These are phyloP conservation scores for Solanum chilense DNA, from an alignment of 257 asterid species.

Conservation along the genomic window DNA sequence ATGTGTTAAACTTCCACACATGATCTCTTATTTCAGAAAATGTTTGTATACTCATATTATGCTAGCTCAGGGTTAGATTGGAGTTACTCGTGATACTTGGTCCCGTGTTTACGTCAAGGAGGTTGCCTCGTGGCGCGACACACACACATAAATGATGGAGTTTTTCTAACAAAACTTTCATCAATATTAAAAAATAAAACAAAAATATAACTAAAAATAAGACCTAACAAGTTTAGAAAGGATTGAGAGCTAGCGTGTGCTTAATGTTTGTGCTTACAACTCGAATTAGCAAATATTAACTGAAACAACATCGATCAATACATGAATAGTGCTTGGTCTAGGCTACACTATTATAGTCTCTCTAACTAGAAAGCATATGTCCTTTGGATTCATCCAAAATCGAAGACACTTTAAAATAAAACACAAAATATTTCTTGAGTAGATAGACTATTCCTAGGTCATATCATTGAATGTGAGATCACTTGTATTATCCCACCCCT, in stretches of 20 bases:
- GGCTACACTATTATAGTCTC: not conserved
- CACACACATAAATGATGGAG: not conserved
- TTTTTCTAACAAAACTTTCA: not conserved
- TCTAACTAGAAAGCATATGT: not conserved
- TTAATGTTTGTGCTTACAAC: not conserved
- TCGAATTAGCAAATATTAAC: not conserved
- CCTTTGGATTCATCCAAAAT: not conserved
- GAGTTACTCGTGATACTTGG: too few species aligned
- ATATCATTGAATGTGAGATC: not conserved
- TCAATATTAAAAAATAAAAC: too few species aligned
- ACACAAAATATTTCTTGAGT: not conserved
- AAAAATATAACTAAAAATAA: too few species aligned
- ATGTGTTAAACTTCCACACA: too few species aligned
- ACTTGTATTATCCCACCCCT: not conserved
- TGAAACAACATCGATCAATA: not conserved
- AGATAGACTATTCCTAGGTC: not conserved
- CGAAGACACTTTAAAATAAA: not conserved
- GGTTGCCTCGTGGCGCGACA: too few species aligned
- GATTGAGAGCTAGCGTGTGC: not conserved
- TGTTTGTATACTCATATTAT: too few species aligned
- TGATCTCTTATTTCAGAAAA: too few species aligned
- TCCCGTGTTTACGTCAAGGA: too few species aligned
- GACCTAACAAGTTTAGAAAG: not conserved
- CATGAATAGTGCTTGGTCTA: not conserved
- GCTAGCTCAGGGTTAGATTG: too few species aligned